Evolutionary conservation across 768 basidiomycete species (phyloP).

Genomic region (Russula compacta): DNA sequence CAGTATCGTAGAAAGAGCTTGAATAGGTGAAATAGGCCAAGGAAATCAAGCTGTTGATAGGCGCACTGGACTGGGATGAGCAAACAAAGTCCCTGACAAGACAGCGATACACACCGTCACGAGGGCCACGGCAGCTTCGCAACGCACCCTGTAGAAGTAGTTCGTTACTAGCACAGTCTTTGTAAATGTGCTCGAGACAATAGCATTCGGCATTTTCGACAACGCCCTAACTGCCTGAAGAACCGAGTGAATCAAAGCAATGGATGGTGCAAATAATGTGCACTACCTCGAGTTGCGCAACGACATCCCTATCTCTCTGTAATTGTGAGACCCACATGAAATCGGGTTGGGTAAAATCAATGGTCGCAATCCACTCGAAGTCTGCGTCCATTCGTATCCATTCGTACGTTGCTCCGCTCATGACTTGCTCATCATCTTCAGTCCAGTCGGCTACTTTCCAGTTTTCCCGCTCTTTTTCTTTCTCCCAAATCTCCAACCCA

Average conservation of each 20-base stretch:
- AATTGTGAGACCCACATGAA: constrained; percentile 99
- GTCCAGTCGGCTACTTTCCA: constrained; percentile 99
- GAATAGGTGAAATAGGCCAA: constrained; percentile 92
- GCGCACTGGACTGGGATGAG: constrained; percentile 52
- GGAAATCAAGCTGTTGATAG: constrained; percentile 69
- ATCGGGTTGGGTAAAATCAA: constrained; percentile 91
- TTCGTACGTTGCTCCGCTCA: constrained; percentile 96
- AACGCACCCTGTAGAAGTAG: constrained; percentile 93
- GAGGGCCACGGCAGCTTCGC: constrained; percentile 84
- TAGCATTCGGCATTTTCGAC: constrained; percentile 67
- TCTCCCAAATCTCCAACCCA: constrained; percentile 92
- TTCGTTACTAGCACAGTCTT: constrained; percentile 91
- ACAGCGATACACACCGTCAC: constrained; percentile 49
- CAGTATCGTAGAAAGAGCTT: constrained; percentile 89
- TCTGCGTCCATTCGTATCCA: constrained; percentile 99
- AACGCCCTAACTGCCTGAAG: constrained; percentile 83
- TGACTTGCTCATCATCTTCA: constrained; percentile 87
- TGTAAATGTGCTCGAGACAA: constrained; percentile 85
- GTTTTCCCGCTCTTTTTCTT: constrained; percentile 81
- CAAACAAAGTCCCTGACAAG: constrained; percentile 8
- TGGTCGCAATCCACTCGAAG: constrained; percentile 95
- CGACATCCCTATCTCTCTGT: constrained; percentile 91
- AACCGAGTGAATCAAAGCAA: constrained; percentile 13
- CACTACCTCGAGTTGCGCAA: constrained; percentile 87
- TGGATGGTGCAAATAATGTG: neutral